Conservation (phyloP, 2,329 filamentous ascomycete species). For the Arachnopeziza araneosa region DNA sequence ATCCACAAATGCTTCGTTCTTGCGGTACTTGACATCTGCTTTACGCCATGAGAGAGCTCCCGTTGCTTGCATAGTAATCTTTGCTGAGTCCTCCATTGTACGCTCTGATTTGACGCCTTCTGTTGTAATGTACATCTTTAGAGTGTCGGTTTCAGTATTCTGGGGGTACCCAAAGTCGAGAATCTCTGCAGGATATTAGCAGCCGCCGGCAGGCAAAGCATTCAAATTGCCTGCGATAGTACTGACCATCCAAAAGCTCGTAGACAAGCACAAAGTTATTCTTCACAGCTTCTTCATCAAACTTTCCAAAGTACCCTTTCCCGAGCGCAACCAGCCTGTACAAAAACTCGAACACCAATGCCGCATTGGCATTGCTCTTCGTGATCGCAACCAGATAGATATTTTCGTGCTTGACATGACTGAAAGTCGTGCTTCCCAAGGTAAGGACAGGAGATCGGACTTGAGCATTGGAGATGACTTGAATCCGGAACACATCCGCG, state of each 20-base stretch:
- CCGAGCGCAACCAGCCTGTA: slow-evolving; percentile 88
- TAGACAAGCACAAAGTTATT: slow-evolving; percentile 99
- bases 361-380: slow-evolving; percentile 98
- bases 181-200: slow-evolving; percentile 60
- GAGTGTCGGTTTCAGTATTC: slow-evolving; percentile 95
- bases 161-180: slow-evolving; percentile 98
- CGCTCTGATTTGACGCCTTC: slow-evolving; percentile 94
- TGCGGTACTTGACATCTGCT: slow-evolving; percentile 96
- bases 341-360: slow-evolving; percentile 95
- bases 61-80: slow-evolving; percentile 98
- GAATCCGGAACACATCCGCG: slow-evolving; percentile 98
- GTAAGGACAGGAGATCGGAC: slow-evolving; percentile 97
- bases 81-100: slow-evolving; percentile 84
- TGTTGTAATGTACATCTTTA: slow-evolving; percentile 99
- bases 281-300: slow-evolving; percentile 99
- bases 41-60: slow-evolving; percentile 95
- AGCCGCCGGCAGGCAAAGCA: not conserved
- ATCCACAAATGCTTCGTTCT: slow-evolving; percentile 98
- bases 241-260: slow-evolving; percentile 82
- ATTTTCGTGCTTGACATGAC: slow-evolving; percentile 99
- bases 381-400: slow-evolving; percentile 97
- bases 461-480: slow-evolving; percentile 97
- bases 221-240: not conserved
- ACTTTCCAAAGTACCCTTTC: slow-evolving; percentile 96
- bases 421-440: slow-evolving; percentile 95